Evolutionary conservation across 768 basidiomycete species (phyloP).

Genomic region (Pleurotus djamor): DNA sequence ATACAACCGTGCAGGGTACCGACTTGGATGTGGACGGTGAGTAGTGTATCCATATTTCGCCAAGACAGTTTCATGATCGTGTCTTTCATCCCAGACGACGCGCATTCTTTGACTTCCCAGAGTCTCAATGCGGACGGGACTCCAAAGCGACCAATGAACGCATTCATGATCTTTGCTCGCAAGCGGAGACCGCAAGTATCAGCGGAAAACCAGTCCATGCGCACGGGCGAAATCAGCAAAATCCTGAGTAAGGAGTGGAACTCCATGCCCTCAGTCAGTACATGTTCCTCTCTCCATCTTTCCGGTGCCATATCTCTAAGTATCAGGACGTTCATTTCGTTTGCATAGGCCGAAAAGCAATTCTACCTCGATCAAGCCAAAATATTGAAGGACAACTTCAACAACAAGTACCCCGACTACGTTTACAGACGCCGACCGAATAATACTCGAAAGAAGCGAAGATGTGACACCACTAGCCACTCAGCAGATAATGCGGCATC

Average conservation of each 20-base stretch:
- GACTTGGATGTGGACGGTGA: constrained; percentile 48
- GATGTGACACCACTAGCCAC: constrained; percentile 28
- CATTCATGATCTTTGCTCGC: constrained; percentile 92
- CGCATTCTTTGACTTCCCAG: constrained; percentile 64
- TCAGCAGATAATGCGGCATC: constrained; percentile 21
- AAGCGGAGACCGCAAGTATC: constrained; percentile 80
- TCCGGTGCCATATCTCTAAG: neutral
- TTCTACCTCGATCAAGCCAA: constrained; percentile 89
- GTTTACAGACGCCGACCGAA: constrained; percentile 87
- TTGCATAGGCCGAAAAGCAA: constrained; percentile 68
- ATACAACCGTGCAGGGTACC: constrained; percentile 31
- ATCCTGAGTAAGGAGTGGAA: constrained; percentile 87
- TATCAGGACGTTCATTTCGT: neutral
- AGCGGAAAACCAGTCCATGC: constrained; percentile 86
- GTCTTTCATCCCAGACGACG: constrained; percentile 23
- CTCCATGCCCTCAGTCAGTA: constrained; percentile 67
- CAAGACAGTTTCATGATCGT: constrained; percentile 1
- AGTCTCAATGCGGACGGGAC: constrained; percentile 85
- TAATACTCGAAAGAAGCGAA: constrained; percentile 69
- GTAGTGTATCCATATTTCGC: too few species aligned
- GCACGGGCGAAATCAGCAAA: constrained; percentile 89
- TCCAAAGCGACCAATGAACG: constrained; percentile 90
- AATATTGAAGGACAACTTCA: constrained; percentile 82
- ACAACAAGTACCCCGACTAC: constrained; percentile 84
- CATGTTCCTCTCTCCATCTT: constrained; percentile 1